Conservation (phyloP, 2,329 filamentous ascomycete species). For the Calonectria fujianensis region DNA sequence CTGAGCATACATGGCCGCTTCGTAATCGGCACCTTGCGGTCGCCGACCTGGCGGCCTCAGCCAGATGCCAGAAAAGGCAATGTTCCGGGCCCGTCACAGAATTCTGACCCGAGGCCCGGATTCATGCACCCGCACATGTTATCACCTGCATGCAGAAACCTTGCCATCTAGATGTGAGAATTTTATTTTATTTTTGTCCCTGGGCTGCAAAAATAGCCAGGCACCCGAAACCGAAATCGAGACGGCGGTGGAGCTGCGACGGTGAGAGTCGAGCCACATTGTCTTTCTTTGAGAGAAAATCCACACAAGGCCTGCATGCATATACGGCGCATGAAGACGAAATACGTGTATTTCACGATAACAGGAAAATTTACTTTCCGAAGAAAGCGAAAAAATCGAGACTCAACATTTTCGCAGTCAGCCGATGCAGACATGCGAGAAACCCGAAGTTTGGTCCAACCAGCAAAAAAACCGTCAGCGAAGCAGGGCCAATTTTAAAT, state of each 20-base stretch:
- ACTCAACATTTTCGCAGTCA: background rate
- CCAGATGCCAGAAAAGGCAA: background rate
- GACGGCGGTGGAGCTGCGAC: background rate
- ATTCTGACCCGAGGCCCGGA: background rate
- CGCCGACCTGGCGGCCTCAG: too few relatives aligned
- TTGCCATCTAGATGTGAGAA: background rate
- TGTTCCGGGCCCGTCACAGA: background rate
- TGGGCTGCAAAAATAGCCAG: background rate
- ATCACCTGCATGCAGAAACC: background rate
- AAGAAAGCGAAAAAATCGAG: background rate
- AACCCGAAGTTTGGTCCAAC: background rate
- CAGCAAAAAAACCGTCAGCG: too few relatives aligned
- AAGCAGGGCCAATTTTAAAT: conserved; percentile 1
- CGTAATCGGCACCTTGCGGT: background rate
- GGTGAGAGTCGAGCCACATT: background rate
- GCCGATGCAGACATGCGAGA: background rate
- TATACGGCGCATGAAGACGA: background rate
- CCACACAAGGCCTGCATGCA: background rate
- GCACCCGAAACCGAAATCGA: conserved; percentile 8
- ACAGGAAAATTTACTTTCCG: too few relatives aligned
- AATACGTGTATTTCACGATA: too few relatives aligned
- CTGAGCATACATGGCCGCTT: background rate
- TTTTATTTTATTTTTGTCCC: conserved; percentile 2
- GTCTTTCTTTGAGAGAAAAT: background rate
- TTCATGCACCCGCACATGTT: background rate